Base-by-base conservation (phyloP, 2,329 filamentous ascomycete species). In the Graphilbum fragrans region DNA sequence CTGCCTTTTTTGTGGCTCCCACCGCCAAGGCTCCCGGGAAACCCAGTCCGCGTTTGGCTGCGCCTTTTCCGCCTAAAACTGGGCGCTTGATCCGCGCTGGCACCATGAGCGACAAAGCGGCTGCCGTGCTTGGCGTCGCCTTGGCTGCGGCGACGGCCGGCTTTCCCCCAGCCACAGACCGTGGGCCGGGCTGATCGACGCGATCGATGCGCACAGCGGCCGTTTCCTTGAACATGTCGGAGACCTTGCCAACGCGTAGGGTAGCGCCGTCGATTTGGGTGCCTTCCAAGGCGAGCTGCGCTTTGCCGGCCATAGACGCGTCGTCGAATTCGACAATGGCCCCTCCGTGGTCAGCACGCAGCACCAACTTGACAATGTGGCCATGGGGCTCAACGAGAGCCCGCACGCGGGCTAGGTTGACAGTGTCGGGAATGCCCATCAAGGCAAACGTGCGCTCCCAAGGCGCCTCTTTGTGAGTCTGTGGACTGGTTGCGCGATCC, bases 381-480 rank as follows among this genome's bases (percentile, higher is more conserved):
- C 86, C 87, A 23, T 51, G 47, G 2, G 77, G 71, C 50, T 86
- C 81, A 9, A 83, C 77, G 3, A 93, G 65, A 0, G 78, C 70
- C 35, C 76, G 76, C 41, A 98, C 76, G 23, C 88, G 85, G 2
- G 83, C 77, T 53, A 94, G 86, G 49, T 93, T 95, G 53, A 96
- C 77, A 0, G 88, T 96, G 54, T 96, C 92, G 1, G 92, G 86
- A 1, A 98, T 67, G 47, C 88, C 82, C 61, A 95, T 75, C 22
- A 98, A 66, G 10, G 81, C 82, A 38, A 96, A 70, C 1, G 85
- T 92, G 49, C 51, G 45, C 18, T 44, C 44, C 40, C 35, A 49
- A 41, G 50, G 47, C 9, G 48, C 47, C 32, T 44, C 45, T 27
- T 21, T 39, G 35, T 35, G 5, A 5, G n/a, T 16, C n/a, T 11